A percentile compares a stretch with the other conserved stretches of the same genome.
These are phyloP conservation scores for Neoboletus brunneissimus DNA, from an alignment of 768 basidiomycete genomes.

Conservation along the genomic window DNA sequence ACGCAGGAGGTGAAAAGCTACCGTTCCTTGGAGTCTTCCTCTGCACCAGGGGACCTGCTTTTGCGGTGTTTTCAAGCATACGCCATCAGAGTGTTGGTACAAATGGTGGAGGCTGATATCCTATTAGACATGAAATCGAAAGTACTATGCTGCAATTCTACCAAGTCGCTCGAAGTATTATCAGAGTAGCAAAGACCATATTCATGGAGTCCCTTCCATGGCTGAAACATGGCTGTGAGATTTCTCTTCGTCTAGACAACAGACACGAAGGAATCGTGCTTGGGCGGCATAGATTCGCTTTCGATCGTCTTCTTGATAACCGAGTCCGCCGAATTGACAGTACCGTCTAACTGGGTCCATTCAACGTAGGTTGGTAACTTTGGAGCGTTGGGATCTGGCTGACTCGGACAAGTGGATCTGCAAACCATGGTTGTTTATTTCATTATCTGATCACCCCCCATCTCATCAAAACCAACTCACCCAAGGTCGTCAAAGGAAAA, in stretches of 20 bases:
- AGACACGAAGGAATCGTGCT: conserved; percentile 1
- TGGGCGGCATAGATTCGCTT: neutral
- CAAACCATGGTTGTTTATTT: neutral
- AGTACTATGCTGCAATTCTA: conserved; percentile 10
- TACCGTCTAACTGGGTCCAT: conserved; percentile 4
- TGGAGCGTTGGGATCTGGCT: conserved; percentile 4
- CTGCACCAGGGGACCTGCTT: neutral
- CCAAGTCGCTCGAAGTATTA: neutral
- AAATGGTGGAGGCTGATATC: neutral
- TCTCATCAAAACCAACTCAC: conserved; percentile 8
- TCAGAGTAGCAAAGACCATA: neutral
- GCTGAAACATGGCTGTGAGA: neutral
- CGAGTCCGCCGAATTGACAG: conserved; percentile 4
- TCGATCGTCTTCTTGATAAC: conserved; percentile 5
- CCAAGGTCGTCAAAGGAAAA: conserved; percentile 19
- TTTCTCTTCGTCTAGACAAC: conserved; percentile 8
- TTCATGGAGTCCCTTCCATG: neutral
- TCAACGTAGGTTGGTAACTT: conserved; percentile 21
- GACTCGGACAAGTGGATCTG: conserved; percentile 12
- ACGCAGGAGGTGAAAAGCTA: conserved; percentile 54
- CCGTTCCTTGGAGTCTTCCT: neutral
- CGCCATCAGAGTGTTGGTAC: neutral
- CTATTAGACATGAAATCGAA: conserved; percentile 7
- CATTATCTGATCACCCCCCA: neutral
- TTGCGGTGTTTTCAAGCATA: neutral